Percentiles rank a stretch among this genome's conserved stretches.
These are phyloP conservation scores for Coniochaeta sp. DNA, from an alignment of 2,329 filamentous ascomycete genomes.

Conservation along the genomic window DNA sequence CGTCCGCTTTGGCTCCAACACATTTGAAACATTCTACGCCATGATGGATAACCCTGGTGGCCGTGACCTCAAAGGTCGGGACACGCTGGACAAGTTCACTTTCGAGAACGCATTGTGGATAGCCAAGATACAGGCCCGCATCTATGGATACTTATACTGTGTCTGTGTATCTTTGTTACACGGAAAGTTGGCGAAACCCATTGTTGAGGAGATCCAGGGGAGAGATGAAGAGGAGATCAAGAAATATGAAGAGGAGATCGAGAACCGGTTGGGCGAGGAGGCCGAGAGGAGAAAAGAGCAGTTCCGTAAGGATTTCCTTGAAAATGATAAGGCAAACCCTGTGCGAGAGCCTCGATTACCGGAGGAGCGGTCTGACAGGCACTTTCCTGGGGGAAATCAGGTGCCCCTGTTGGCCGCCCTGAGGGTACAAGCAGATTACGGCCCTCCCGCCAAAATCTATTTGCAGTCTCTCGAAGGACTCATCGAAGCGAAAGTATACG, in stretches of 20 bases:
- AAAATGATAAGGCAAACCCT: not conserved
- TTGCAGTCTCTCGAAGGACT: not conserved
- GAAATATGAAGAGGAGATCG: too few species aligned
- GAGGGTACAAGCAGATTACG: not conserved
- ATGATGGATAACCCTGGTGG: too few species aligned
- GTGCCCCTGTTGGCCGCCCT: not conserved
- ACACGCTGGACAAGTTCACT: not conserved
- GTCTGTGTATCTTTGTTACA: not conserved
- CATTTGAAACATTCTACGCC: too few species aligned
- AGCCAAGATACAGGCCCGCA: not conserved
- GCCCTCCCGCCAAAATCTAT: too few species aligned
- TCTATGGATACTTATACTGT: not conserved
- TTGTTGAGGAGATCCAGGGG: too few species aligned
- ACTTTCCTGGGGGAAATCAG: not conserved
- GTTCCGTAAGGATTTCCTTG: too few species aligned
- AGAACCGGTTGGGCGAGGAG: too few species aligned
- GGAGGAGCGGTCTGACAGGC: not conserved
- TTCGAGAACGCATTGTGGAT: not conserved
- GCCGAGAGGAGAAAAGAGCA: too few species aligned
- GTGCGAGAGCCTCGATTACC: not conserved
- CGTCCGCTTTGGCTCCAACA: too few species aligned
- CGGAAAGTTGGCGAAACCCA: not conserved
- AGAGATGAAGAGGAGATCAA: too few species aligned
- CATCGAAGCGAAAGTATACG: not conserved
- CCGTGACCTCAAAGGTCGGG: not conserved